phyloP scores from a whole-genome alignment of 2,329 filamentous ascomycete genomes.

The Paecilomyces niveus region DNA sequence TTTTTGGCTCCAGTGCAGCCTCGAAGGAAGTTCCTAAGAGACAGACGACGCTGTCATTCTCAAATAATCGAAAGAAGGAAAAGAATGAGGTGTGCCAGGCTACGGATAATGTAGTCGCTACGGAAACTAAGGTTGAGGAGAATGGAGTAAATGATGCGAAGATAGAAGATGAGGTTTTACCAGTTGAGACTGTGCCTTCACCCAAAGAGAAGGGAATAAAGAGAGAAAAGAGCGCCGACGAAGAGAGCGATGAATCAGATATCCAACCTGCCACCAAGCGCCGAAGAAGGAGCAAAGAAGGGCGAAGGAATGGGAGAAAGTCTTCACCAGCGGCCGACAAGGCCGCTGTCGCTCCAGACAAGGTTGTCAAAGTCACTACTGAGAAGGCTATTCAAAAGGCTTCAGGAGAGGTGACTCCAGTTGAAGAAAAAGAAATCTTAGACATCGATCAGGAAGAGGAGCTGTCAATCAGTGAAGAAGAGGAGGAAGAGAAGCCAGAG shows the following conservation, averaged over 20 bases:
- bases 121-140: slow-evolving; percentile 3
- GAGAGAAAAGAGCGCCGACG: slow-evolving; percentile 32
- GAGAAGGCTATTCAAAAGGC: slow-evolving; percentile 28
- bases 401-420: slow-evolving; percentile 40
- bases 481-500: slow-evolving; percentile 61
- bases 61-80: slow-evolving; percentile 45
- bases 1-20: slow-evolving; percentile 65
- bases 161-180: slow-evolving; percentile 8
- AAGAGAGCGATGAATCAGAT: slow-evolving; percentile 47
- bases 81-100: background rate
- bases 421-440: slow-evolving; percentile 19
- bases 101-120: background rate
- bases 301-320: slow-evolving; percentile 21
- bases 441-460: slow-evolving; percentile 30
- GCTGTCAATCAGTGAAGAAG: slow-evolving; percentile 43
- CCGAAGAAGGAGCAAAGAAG: slow-evolving; percentile 25
- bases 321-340: slow-evolving; percentile 19
- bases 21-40: slow-evolving; percentile 51
- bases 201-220: slow-evolving; percentile 23
- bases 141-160: slow-evolving; percentile 8
- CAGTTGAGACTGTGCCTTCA: slow-evolving; percentile 6
- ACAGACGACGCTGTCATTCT: slow-evolving; percentile 74
- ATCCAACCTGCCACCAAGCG: slow-evolving; percentile 56
- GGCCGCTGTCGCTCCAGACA: slow-evolving; percentile 14
- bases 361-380: slow-evolving; percentile 8